Conservation (phyloP, 1,284 basidiomycete species). For the Fomes fomentarius region DNA sequence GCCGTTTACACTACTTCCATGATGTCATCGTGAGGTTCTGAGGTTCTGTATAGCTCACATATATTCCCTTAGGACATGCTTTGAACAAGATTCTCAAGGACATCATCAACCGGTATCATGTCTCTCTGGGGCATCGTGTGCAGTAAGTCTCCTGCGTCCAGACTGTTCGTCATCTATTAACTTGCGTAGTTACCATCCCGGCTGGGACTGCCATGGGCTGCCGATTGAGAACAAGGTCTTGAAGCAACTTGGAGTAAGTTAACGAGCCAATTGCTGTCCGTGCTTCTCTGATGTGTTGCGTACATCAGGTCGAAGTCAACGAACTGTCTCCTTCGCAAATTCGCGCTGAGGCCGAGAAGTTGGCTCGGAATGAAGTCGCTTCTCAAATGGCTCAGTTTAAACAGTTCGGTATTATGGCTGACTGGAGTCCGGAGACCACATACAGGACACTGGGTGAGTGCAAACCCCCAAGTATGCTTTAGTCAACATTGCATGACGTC, state of each 20-base stretch:
- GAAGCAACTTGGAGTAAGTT: conserved; percentile 68
- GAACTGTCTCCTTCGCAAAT: conserved; percentile 65
- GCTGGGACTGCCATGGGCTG: conserved; percentile 98
- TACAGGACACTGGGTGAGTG: conserved; percentile 85
- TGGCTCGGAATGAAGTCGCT: conserved; percentile 78
- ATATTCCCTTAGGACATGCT: conserved; percentile 98
- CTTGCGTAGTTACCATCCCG: conserved; percentile 80
- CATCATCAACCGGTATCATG: conserved; percentile 90
- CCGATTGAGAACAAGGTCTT: conserved; percentile 96
- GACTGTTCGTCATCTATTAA: background rate
- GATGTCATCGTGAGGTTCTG: too few species aligned
- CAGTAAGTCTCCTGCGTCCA: conserved; percentile 61
- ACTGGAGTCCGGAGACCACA: conserved; percentile 78
- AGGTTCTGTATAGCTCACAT: too few species aligned
- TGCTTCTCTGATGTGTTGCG: too few species aligned
- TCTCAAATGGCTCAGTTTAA: conserved; percentile 84
- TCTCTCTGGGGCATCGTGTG: conserved; percentile 79
- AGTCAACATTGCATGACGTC: conserved; percentile 2
- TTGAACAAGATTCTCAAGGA: conserved; percentile 98
- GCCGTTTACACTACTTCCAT: too few species aligned
- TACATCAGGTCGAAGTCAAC: conserved; percentile 40
- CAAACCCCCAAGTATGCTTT: background rate
- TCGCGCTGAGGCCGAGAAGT: conserved; percentile 71
- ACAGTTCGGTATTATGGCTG: conserved; percentile 90
- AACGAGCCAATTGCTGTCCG: too few species aligned